These are phyloP conservation scores for Forsythia viridissima DNA, from an alignment of 257 asterid genomes.

Conservation along the genomic window DNA sequence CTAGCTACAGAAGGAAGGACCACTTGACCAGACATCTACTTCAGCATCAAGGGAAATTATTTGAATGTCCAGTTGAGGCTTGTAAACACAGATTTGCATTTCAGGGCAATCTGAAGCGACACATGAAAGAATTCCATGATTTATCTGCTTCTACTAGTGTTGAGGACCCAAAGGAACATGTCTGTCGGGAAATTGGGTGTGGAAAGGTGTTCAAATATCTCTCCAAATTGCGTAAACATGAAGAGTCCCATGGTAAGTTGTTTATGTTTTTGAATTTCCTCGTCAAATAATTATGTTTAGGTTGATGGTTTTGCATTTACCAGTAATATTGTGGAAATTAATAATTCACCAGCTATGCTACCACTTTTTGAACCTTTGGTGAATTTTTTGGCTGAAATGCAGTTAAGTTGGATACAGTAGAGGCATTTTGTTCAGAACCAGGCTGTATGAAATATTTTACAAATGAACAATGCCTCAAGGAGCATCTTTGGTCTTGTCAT, in stretches of 20 bases:
- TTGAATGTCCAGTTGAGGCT: slow-evolving; percentile 56
- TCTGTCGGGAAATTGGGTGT: slow-evolving; percentile 74
- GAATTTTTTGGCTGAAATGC: slow-evolving; percentile 30
- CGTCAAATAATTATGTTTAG: background rate
- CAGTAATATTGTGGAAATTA: background rate
- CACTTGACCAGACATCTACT: slow-evolving; percentile 78
- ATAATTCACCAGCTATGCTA: background rate
- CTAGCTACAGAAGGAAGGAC: slow-evolving; percentile 83
- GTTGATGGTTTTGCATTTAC: background rate
- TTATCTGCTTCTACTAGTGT: slow-evolving; percentile 37
- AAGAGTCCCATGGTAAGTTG: slow-evolving; percentile 71
- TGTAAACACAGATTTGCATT: slow-evolving; percentile 51
- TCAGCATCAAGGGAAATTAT: slow-evolving; percentile 79
- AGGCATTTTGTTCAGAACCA: slow-evolving; percentile 76
- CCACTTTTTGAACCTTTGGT: background rate
- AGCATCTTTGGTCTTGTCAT: slow-evolving; percentile 68
- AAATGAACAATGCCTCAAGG: slow-evolving; percentile 70
- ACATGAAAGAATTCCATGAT: slow-evolving; percentile 63
- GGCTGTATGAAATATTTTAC: slow-evolving; percentile 85
- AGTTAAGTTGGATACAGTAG: slow-evolving; percentile 76
- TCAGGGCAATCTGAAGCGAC: slow-evolving; percentile 73
- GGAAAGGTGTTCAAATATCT: slow-evolving; percentile 73
- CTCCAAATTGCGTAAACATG: slow-evolving; percentile 69
- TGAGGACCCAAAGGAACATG: slow-evolving; percentile 42
- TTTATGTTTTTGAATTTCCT: background rate